These are phyloP conservation scores for Nepenthes mirabilis DNA, from an alignment of 148 eudicot species.

Conservation along the genomic window DNA sequence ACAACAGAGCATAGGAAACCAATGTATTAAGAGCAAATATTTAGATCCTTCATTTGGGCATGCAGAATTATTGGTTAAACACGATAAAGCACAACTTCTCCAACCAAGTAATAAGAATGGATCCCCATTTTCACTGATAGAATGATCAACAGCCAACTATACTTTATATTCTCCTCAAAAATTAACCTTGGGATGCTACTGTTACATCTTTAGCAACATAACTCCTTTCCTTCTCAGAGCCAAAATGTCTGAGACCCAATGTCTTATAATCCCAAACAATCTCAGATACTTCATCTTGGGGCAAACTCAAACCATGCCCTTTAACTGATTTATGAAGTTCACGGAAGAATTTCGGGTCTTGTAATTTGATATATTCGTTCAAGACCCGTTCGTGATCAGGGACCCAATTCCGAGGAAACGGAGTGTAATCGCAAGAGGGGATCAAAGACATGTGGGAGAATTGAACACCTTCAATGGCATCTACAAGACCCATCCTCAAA, in stretches of 20 bases:
- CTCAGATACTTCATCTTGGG: constrained; percentile 73
- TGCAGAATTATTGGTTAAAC: too few species aligned
- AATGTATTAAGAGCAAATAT: too few species aligned
- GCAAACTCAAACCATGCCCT: constrained; percentile 33
- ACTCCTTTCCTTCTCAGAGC: not conserved
- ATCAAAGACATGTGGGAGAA: constrained; percentile 83
- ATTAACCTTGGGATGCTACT: too few species aligned
- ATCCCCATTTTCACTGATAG: not conserved
- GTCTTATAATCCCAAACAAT: constrained; percentile 78
- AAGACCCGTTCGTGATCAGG: constrained; percentile 72
- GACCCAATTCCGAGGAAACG: constrained; percentile 78
- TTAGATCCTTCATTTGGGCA: too few species aligned
- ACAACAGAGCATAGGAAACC: too few species aligned
- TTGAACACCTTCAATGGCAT: constrained; percentile 79
- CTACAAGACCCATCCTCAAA: constrained; percentile 77
- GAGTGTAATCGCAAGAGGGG: constrained; percentile 83
- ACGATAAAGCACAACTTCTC: too few species aligned
- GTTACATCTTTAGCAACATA: too few species aligned
- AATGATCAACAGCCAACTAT: too few species aligned
- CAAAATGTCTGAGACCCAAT: constrained; percentile 29
- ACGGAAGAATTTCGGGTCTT: constrained; percentile 66
- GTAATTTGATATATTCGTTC: constrained; percentile 59
- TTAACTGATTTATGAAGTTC: constrained; percentile 51
- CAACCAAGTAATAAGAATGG: too few species aligned
- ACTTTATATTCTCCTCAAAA: too few species aligned